Percentiles rank a stretch among this genome's conserved stretches.
These are phyloP conservation scores for Grigorovia humatica DNA, from an alignment of 805 yeast genomes.

Conservation along the genomic window DNA sequence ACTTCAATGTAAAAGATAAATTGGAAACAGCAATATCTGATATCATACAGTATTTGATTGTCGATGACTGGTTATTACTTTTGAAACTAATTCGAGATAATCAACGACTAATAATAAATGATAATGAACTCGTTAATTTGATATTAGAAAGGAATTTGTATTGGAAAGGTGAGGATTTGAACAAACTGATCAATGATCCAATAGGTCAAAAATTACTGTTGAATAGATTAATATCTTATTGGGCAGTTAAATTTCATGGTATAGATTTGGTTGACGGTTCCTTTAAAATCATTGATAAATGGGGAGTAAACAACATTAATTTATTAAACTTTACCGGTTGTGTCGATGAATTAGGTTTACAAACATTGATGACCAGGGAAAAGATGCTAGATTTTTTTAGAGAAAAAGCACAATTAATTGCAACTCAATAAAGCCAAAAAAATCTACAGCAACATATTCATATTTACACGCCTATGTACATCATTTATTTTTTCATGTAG, in stretches of 20 bases:
- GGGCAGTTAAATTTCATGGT: slow-evolving; percentile 31
- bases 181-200: slow-evolving; percentile 27
- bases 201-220: slow-evolving; percentile 32
- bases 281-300: slow-evolving; percentile 29
- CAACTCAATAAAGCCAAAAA: not conserved
- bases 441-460: not conserved
- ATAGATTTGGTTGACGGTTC: slow-evolving; percentile 15
- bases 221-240: slow-evolving; percentile 32
- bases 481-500: too few species aligned
- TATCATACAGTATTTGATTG: slow-evolving; percentile 42
- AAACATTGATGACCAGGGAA: not conserved
- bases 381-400: not conserved
- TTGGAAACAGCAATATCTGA: slow-evolving; percentile 34
- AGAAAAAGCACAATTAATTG: not conserved
- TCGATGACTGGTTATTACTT: slow-evolving; percentile 24
- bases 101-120: slow-evolving; percentile 21
- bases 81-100: slow-evolving; percentile 8
- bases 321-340: slow-evolving; percentile 20
- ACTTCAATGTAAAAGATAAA: slow-evolving; percentile 30
- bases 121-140: slow-evolving; percentile 42
- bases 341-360: not conserved
- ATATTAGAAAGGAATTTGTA: slow-evolving; percentile 50
- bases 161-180: slow-evolving; percentile 26
- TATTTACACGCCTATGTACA: not conserved
- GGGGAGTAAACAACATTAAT: slow-evolving; percentile 26